Evolutionary conservation across 345 rosid species (phyloP), one percentile per base, ranked within the genome.

Genomic region (Salix caprea): DNA sequence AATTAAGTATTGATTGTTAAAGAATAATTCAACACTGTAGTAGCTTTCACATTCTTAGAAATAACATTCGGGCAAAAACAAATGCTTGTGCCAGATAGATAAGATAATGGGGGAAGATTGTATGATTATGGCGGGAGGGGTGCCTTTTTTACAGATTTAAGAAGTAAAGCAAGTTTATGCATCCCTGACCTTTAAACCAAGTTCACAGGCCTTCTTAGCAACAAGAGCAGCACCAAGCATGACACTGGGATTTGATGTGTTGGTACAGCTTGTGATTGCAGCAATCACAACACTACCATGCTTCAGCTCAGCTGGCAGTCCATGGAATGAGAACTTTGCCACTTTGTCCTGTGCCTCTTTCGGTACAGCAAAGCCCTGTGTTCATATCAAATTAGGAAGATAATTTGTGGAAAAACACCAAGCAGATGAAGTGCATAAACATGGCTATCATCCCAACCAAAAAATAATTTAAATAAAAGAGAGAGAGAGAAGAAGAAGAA

Each of bases 181-280:
- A 70, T 46, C 58, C 39, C 89, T 50, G 73, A 96, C 99, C 96
- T 92, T 86, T 74, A 96, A 84, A 65, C 99, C 99, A 80, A 89
- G 95, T 82, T 96, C 98, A 72, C 87, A 87, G 80, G 99, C 99
- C 84, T 92, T 96, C 74, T 93, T 93, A 1, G 99, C 99, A 81
- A 93, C 98, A 86, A 96, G 98, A 83, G 85, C 99, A 81, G 99
- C 98, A 60, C 98, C 97, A 67, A 93, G 97, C 99, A 96, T 96
- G 81, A 96, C 98, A 52, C 97, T 96, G 69, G 99, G 99, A 76
- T 96, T 96, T 83, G 99, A 96, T 74, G 99, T 96, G 83, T 96
- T 96, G 69, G 99, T 96, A 80, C 99, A 96, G 67, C 99, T 96
- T 32, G 98, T 96, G 73, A 96, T 96, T 76, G 99, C 99, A 77